Evolutionary conservation across 768 basidiomycete species (phyloP).

Genomic region (Naganishia onofrii): DNA sequence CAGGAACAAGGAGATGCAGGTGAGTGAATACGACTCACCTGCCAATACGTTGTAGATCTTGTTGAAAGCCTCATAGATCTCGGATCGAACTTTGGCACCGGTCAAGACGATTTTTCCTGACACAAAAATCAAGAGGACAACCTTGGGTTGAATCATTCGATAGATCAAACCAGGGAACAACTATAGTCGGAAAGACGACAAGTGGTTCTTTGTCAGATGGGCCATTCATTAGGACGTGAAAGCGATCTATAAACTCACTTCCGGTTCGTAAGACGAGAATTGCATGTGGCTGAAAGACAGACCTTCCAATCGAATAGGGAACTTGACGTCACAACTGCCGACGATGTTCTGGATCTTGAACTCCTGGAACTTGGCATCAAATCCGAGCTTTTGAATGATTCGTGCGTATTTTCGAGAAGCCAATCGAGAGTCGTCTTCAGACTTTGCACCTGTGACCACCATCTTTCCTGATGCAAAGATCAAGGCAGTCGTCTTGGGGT

Average conservation of each 20-base stretch:
- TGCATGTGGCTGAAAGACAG: conserved; percentile 96
- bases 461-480: conserved; percentile 99
- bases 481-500: conserved; percentile 97
- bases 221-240: neutral
- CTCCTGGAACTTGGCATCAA: conserved; percentile 98
- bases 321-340: conserved; percentile 96
- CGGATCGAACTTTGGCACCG: conserved; percentile 98
- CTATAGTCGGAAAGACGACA: conserved; percentile 54
- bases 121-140: conserved; percentile 96
- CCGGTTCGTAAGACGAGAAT: conserved; percentile 96
- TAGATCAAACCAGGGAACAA: conserved; percentile 98
- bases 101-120: conserved; percentile 99
- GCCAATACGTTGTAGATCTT: conserved; percentile 95
- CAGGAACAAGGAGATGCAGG: neutral
- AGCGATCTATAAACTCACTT: conserved; percentile 61
- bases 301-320: conserved; percentile 96
- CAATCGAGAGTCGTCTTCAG: conserved; percentile 92
- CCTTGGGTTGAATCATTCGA: conserved; percentile 99
- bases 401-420: conserved; percentile 98
- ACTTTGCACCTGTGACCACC: conserved; percentile 99
- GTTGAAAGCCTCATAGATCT: conserved; percentile 99
- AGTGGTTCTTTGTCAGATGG: too few species aligned
- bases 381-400: conserved; percentile 98
- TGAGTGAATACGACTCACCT: neutral
- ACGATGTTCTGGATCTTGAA: conserved; percentile 99